These are phyloP conservation scores for Cubamyces sp. DNA, from an alignment of 768 basidiomycete genomes.

Conservation along the genomic window DNA sequence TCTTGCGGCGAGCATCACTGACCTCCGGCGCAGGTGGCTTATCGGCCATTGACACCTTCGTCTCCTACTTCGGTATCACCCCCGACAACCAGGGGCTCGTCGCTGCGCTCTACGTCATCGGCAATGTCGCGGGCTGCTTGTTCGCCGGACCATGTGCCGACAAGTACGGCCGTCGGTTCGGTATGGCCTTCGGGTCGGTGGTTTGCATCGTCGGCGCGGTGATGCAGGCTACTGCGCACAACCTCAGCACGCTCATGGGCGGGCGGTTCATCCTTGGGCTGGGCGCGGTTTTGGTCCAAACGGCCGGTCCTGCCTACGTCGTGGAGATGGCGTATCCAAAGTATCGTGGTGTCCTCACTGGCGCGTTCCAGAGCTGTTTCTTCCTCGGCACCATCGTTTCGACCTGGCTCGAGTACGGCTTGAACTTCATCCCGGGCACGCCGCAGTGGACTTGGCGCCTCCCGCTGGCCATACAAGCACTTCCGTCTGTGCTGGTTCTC, in stretches of 20 bases:
- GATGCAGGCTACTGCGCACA: slow-evolving; percentile 53
- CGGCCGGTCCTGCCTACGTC: slow-evolving; percentile 53
- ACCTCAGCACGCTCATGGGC: slow-evolving; percentile 57
- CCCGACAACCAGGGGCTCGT: slow-evolving; percentile 33
- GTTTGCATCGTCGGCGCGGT: slow-evolving; percentile 70
- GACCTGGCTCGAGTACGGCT: slow-evolving; percentile 45
- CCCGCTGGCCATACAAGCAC: slow-evolving; percentile 65
- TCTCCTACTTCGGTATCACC: slow-evolving; percentile 31
- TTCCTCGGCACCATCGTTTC: slow-evolving; percentile 29
- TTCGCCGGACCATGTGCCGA: slow-evolving; percentile 31
- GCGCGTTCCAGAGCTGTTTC: slow-evolving; percentile 41
- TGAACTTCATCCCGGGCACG: slow-evolving; percentile 43
- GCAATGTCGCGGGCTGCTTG: slow-evolving; percentile 34
- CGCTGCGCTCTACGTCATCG: slow-evolving; percentile 35
- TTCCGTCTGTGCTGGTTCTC: slow-evolving; percentile 60
- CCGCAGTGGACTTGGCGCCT: slow-evolving; percentile 64
- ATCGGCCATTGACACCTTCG: slow-evolving; percentile 34
- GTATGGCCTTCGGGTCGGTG: slow-evolving; percentile 51
- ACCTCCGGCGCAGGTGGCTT: slow-evolving; percentile 22
- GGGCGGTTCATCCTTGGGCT: slow-evolving; percentile 40
- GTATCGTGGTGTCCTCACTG: slow-evolving; percentile 57
- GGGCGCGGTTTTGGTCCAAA: slow-evolving; percentile 41
- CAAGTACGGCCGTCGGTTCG: slow-evolving; percentile 31
- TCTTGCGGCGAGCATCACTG: not conserved
- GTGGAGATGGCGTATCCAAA: slow-evolving; percentile 68